Base-by-base conservation (phyloP, 2,329 filamentous ascomycete species). In the Acrocalymma vagum region DNA sequence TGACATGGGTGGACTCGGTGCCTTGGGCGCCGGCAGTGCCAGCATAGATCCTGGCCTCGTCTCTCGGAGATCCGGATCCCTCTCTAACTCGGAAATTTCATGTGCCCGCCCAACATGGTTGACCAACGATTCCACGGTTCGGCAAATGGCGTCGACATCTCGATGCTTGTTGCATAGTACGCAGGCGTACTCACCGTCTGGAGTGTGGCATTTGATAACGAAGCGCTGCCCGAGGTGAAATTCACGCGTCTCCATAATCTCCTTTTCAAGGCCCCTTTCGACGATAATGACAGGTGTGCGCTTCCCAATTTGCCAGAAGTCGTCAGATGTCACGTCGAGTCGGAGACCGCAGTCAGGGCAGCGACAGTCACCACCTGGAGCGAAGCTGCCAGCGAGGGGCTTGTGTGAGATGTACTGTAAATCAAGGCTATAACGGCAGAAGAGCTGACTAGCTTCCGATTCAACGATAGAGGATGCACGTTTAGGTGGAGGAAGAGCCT, bases 221-320 rank as follows among this genome's bases (percentile, higher is more conserved):
- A 71, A 71, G 7, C 67, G 60, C 48, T 69, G 67, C 1, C 58
- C 63, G 6, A 71, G 56, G 16, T 60, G 51, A 24, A 67, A 70
- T 36, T 67, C 65, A 14, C 65, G 51, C n/a, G 64, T 65, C 27
- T 69, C 63, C 34, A 67, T 45, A 25, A 69, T 48, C 15, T 63
- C 58, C 9, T 65, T 60, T 26, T 66, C 55, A 29, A 63, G 64
- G 9, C 55, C 53, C 8, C 55, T 45, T 9, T 63, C 57, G 4
- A 49, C 20, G 9, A 67, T 38, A 6, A 58, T 46, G 9, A 61
- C 29, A 1, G 64, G 62, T 9, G 54, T 62, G 16, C 63, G 53
- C 35, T 70, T 71, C 13, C 62, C 62, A 10, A 71, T 70, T 46
- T 63, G 57, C 67, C 67, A 71, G 47, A 67, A 67, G 36, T 70